phyloP scores from a whole-genome alignment of 768 basidiomycete species.

The Rhodosporidiobolus odoratus region DNA sequence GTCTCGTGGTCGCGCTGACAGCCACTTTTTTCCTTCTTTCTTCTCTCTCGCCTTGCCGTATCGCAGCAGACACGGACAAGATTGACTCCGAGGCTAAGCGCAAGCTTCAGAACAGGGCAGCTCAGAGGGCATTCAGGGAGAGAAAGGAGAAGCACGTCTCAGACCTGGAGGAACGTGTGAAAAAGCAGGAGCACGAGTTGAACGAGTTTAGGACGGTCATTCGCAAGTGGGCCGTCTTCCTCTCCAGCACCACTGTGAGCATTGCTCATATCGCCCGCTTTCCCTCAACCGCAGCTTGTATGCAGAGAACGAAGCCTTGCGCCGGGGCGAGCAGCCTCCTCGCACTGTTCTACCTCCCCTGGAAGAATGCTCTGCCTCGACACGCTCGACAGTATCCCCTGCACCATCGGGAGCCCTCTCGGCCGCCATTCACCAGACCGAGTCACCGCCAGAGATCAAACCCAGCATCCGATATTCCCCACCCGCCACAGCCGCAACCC shows the following conservation, averaged over 20 bases:
- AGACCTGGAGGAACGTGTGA: conserved; percentile 90
- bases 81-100: conserved; percentile 54
- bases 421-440: background rate
- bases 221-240: background rate
- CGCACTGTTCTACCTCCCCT: background rate
- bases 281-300: background rate
- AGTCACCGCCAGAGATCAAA: background rate
- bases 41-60: no score
- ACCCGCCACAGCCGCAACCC: background rate
- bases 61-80: conserved; percentile 8
- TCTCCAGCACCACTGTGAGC: background rate
- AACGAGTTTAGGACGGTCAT: conserved; percentile 44
- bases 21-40: background rate
- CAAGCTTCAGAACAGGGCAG: conserved; percentile 94
- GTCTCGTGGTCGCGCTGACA: background rate
- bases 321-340: conserved; percentile 13
- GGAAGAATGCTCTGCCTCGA: no score
- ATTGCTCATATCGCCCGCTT: background rate
- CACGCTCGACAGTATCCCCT: no score
- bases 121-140: conserved; percentile 92
- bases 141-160: conserved; percentile 94
- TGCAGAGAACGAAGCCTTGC: conserved; percentile 23
- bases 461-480: background rate
- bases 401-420: background rate
- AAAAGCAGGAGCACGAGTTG: conserved; percentile 77